These are phyloP conservation scores for Citrus australasica DNA, from an alignment of 345 rosid species.

Conservation along the genomic window DNA sequence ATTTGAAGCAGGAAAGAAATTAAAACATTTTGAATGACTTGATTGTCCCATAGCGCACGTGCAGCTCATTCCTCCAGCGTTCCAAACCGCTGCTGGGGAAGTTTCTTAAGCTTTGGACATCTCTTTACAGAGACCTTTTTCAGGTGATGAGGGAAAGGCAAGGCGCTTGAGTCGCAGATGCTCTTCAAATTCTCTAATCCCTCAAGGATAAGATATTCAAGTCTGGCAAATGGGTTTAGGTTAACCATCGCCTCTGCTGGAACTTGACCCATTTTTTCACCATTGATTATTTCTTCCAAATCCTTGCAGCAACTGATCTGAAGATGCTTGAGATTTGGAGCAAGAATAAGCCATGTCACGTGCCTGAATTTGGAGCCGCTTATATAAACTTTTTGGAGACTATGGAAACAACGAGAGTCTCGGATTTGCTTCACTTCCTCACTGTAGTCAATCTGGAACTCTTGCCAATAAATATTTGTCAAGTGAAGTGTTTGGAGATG, in stretches of 20 bases:
- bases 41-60: too few species aligned
- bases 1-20: too few species aligned
- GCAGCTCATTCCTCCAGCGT: too few species aligned
- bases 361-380: neutral
- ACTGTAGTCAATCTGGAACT: neutral
- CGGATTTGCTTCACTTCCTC: neutral
- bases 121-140: neutral
- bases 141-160: neutral
- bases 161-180: neutral
- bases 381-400: neutral
- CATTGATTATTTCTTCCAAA: neutral
- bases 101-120: too few species aligned
- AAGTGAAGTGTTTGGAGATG: neutral
- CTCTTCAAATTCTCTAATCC: neutral
- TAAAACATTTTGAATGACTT: too few species aligned
- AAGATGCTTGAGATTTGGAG: slow-evolving; percentile 9
- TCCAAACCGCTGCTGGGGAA: too few species aligned
- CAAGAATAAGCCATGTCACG: slow-evolving; percentile 23
- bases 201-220: neutral
- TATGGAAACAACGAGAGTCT: neutral
- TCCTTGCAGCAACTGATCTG: too few species aligned
- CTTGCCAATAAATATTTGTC: neutral
- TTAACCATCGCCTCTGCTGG: neutral
- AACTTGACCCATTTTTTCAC: neutral
- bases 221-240: neutral